Conservation (phyloP, 441 rosid species). For the Euphorbia schlechtendalii region DNA sequence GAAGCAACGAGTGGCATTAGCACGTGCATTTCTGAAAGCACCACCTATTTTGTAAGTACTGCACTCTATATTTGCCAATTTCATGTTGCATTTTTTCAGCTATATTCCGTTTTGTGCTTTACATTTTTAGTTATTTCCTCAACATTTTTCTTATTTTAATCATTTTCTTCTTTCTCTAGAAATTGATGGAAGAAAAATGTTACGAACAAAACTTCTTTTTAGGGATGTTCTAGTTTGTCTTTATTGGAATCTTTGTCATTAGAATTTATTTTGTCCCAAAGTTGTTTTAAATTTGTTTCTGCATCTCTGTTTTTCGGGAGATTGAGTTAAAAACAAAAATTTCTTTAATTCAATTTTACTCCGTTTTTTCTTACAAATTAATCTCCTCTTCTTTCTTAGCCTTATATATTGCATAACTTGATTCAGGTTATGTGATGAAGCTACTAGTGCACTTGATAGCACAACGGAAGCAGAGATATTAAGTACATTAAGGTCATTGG, state of each 20-base stretch:
- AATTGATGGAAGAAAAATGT: background rate
- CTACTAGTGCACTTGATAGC: slow-evolving; percentile 98
- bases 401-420: slow-evolving; percentile 12
- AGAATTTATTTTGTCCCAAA: background rate
- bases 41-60: slow-evolving; percentile 80
- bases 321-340: background rate
- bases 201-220: background rate
- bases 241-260: background rate
- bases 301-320: background rate
- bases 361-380: no score
- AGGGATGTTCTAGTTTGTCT: background rate
- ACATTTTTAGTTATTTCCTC: background rate
- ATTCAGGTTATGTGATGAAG: slow-evolving; percentile 93
- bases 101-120: background rate
- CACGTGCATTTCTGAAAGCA: slow-evolving; percentile 87
- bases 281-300: background rate
- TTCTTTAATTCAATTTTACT: background rate
- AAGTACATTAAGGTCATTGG: slow-evolving; percentile 72
- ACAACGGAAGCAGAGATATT: slow-evolving; percentile 98
- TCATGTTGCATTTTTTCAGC: background rate
- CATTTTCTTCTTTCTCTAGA: background rate
- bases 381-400: background rate
- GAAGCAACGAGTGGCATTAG: slow-evolving; percentile 97
- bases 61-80: slow-evolving; percentile 9
- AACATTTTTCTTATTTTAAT: background rate